Conservation (phyloP, 1,139 yeast species). For the Blastobotrys proliferans region DNA sequence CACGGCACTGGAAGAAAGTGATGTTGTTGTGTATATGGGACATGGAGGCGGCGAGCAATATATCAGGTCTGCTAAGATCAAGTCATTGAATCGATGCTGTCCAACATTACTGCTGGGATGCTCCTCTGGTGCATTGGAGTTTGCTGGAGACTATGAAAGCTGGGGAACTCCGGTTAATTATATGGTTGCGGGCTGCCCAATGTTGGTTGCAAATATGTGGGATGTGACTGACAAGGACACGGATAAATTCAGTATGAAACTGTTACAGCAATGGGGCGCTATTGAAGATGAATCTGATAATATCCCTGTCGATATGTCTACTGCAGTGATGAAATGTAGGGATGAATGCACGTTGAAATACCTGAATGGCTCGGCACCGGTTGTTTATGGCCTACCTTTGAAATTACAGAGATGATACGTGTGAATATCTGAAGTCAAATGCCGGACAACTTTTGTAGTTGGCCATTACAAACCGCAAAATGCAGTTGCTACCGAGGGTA, state of each 20-base stretch:
- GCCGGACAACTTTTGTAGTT: no score
- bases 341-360: constrained; percentile 59
- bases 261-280: constrained; percentile 63
- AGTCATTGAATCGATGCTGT: constrained; percentile 46
- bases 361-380: constrained; percentile 79
- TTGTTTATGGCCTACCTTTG: constrained; percentile 71
- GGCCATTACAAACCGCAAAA: no score
- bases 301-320: constrained; percentile 37
- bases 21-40: constrained; percentile 77
- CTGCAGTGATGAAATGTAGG: constrained; percentile 58
- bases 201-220: constrained; percentile 86
- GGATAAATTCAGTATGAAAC: constrained; percentile 63
- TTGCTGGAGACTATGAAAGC: constrained; percentile 62
- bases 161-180: constrained; percentile 75
- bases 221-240: constrained; percentile 96
- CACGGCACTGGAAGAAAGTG: constrained; percentile 39
- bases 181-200: constrained; percentile 74
- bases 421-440: background rate
- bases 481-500: no score
- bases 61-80: constrained; percentile 49
- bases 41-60: constrained; percentile 96
- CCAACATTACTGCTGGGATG: constrained; percentile 86
- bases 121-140: constrained; percentile 70
- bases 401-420: no score
- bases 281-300: constrained; percentile 26